Percentiles rank a stretch among this genome's conserved stretches.
These are phyloP conservation scores for Aleurites moluccanus DNA, from an alignment of 441 rosid species.

Conservation along the genomic window DNA sequence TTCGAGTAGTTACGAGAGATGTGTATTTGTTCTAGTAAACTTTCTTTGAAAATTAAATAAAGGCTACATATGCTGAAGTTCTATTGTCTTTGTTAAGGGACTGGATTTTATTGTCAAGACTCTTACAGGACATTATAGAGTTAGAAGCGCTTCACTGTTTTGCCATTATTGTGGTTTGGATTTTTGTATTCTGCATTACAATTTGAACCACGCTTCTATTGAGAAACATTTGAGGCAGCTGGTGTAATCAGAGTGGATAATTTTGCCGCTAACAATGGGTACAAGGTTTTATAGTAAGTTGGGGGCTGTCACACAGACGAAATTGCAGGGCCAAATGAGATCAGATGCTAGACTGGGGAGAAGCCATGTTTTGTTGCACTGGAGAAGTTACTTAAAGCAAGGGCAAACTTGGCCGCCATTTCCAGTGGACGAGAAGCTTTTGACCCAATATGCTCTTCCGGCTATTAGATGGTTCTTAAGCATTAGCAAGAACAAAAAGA, in stretches of 20 bases:
- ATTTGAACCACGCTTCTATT: constrained; percentile 7
- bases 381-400: not conserved
- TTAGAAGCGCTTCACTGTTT: constrained; percentile 17
- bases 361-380: not conserved
- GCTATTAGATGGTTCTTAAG: not conserved
- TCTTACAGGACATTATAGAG: constrained; percentile 27
- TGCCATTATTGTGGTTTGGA: constrained; percentile 15
- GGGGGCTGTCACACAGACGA: not conserved
- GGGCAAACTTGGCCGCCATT: not conserved
- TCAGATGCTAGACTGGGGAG: not conserved
- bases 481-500: not conserved
- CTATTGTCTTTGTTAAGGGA: constrained; percentile 21
- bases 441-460: not conserved
- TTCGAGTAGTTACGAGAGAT: constrained; percentile 13
- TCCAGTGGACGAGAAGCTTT: not conserved
- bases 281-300: not conserved
- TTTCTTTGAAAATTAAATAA: constrained; percentile 33
- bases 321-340: not conserved
- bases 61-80: constrained; percentile 22
- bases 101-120: constrained; percentile 21
- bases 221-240: constrained; percentile 4
- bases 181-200: not conserved
- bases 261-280: not conserved
- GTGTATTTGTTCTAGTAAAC: constrained; percentile 22
- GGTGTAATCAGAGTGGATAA: not conserved